Percentiles rank a stretch among this genome's conserved stretches.
These are phyloP conservation scores for Magnusiomyces tetraspermus DNA, from an alignment of 1,139 yeast genomes.

Conservation along the genomic window DNA sequence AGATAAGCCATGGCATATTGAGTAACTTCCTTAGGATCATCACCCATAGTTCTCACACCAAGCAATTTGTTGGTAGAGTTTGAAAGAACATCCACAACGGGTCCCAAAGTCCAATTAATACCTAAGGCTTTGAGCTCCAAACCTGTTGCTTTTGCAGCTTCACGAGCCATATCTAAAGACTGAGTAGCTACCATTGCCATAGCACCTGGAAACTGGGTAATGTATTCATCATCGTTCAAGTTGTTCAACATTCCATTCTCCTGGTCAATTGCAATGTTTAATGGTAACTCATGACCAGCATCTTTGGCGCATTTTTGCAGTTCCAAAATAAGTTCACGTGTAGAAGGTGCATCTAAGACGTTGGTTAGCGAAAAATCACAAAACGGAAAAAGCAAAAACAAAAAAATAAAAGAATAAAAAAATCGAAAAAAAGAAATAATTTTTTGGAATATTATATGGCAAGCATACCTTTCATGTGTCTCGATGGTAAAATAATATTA, in stretches of 20 bases:
- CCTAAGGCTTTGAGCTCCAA: conserved; percentile 47
- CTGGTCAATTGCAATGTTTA: conserved; percentile 38
- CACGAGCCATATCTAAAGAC: conserved; percentile 42
- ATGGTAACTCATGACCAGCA: conserved; percentile 46
- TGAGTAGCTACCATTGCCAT: conserved; percentile 58
- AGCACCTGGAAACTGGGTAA: conserved; percentile 57
- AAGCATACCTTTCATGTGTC: conserved; percentile 39
- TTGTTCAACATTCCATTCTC: conserved; percentile 47
- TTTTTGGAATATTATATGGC: not conserved
- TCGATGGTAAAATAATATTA: conserved; percentile 47
- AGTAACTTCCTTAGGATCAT: conserved; percentile 49
- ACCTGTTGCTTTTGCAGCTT: conserved; percentile 50
- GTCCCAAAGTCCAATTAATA: conserved; percentile 50
- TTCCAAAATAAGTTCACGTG: conserved; percentile 43
- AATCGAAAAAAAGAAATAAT: too few relatives aligned
- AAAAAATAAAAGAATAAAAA: too few relatives aligned
- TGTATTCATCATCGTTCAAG: conserved; percentile 42
- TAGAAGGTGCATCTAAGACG: conserved; percentile 39
- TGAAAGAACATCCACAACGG: conserved; percentile 55
- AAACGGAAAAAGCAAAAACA: too few relatives aligned
- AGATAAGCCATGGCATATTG: conserved; percentile 48
- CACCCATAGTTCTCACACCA: conserved; percentile 58
- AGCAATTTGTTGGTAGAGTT: conserved; percentile 48
- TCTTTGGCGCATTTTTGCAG: conserved; percentile 48
- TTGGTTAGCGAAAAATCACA: not conserved